Conservation (phyloP, 345 rosid genomes). For the Noccaea bulbosa region DNA sequence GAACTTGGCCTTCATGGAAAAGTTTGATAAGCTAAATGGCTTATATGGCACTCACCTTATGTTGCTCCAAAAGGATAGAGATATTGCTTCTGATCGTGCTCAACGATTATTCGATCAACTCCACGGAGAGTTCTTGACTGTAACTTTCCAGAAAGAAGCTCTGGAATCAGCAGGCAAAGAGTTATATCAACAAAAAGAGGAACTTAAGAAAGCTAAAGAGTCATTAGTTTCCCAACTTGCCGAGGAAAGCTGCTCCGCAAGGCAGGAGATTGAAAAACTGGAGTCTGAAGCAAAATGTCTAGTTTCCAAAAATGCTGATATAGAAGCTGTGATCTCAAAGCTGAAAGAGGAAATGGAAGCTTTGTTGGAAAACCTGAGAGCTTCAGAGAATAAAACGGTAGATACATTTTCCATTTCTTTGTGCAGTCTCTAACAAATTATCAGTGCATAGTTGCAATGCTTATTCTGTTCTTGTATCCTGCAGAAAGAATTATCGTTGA, state of each 20-base stretch:
- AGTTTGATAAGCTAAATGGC: slow-evolving; percentile 62
- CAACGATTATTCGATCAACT: slow-evolving; percentile 57
- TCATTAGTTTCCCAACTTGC: slow-evolving; percentile 55
- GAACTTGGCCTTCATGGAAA: slow-evolving; percentile 50
- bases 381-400: slow-evolving; percentile 71
- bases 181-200: slow-evolving; percentile 52
- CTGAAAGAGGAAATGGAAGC: slow-evolving; percentile 57
- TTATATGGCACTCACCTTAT: slow-evolving; percentile 56
- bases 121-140: slow-evolving; percentile 53
- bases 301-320: slow-evolving; percentile 58
- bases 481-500: slow-evolving; percentile 66
- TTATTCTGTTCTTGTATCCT: slow-evolving; percentile 39
- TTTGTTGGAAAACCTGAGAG: slow-evolving; percentile 57
- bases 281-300: slow-evolving; percentile 70
- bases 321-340: slow-evolving; percentile 56
- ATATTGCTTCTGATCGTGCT: slow-evolving; percentile 53
- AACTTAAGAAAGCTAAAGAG: slow-evolving; percentile 66
- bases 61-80: slow-evolving; percentile 57
- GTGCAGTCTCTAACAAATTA: slow-evolving; percentile 8
- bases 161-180: slow-evolving; percentile 51
- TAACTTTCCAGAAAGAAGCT: slow-evolving; percentile 59
- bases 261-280: slow-evolving; percentile 58
- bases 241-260: slow-evolving; percentile 57
- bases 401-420: slow-evolving; percentile 16
- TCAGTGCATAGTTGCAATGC: slow-evolving; percentile 34